Evolutionary conservation across 257 asterid species (phyloP).

Genomic region (Ajuga chamaepitys): DNA sequence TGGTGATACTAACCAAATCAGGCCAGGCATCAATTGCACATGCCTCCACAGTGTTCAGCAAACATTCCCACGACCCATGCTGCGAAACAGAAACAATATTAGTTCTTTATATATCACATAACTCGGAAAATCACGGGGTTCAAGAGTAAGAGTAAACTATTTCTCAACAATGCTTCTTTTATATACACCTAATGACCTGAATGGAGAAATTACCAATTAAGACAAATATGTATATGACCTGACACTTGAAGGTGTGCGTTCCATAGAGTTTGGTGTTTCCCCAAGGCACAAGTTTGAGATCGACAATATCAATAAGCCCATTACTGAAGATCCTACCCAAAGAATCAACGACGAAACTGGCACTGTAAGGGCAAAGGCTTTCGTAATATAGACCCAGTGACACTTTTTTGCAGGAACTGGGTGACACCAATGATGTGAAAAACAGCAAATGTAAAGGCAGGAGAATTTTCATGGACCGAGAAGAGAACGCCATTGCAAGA

Average conservation of each 20-base stretch:
- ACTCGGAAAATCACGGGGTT: conserved; percentile 2
- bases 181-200: not conserved
- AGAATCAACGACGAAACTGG: conserved; percentile 27
- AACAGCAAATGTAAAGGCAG: conserved; percentile 19
- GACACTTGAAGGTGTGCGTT: conserved; percentile 22
- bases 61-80: conserved; percentile 79
- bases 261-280: conserved; percentile 35
- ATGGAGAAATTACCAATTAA: not conserved
- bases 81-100: conserved; percentile 26
- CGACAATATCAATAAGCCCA: conserved; percentile 31
- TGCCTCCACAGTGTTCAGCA: conserved; percentile 76
- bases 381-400: conserved; percentile 29
- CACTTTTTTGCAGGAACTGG: conserved; percentile 25
- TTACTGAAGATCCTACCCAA: conserved; percentile 22
- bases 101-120: not conserved
- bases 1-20: conserved; percentile 55
- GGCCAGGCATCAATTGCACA: conserved; percentile 96
- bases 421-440: not conserved
- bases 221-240: conserved; percentile 16
- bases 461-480: conserved; percentile 6
- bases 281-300: conserved; percentile 44
- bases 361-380: conserved; percentile 35
- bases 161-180: conserved; percentile 1
- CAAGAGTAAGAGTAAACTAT: not conserved
- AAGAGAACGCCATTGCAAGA: conserved; percentile 18